phyloP scores from a whole-genome alignment of 1,139 yeast genomes.

The Pichia sp. region DNA sequence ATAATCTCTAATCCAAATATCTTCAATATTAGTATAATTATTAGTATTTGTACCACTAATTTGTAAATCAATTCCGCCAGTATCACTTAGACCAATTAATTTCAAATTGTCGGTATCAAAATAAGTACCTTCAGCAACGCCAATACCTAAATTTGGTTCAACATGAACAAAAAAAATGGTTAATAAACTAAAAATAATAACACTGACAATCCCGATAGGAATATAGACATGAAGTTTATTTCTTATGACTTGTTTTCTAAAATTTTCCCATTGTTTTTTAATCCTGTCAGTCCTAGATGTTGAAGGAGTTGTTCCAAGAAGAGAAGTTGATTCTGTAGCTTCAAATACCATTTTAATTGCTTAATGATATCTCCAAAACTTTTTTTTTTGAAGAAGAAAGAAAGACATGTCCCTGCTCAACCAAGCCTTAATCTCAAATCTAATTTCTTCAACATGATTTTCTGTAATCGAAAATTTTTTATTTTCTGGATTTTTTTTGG shows the following conservation, averaged over 20 bases:
- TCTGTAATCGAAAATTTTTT: too few species aligned
- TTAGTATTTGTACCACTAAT: constrained; percentile 29
- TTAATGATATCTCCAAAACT: not conserved
- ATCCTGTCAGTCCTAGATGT: not conserved
- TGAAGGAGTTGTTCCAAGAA: constrained; percentile 2
- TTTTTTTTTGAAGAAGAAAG: too few species aligned
- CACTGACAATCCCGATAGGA: constrained; percentile 14
- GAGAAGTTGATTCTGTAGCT: constrained; percentile 3
- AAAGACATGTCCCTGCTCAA: too few species aligned
- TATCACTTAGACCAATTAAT: constrained; percentile 28
- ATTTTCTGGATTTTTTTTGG: too few species aligned
- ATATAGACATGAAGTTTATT: constrained; percentile 21
- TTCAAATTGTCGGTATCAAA: constrained; percentile 29
- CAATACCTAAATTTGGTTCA: constrained; percentile 28
- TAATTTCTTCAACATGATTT: too few species aligned
- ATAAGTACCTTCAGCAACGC: constrained; percentile 29
- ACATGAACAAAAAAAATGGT: constrained; percentile 20
- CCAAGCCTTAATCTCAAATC: too few species aligned
- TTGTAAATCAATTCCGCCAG: constrained; percentile 29
- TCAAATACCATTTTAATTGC: not conserved
- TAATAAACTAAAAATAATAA: constrained; percentile 12
- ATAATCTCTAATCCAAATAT: constrained; percentile 21
- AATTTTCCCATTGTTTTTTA: constrained; percentile 2
- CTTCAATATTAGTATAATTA: constrained; percentile 29
- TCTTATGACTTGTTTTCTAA: constrained; percentile 9